phyloP scores from a whole-genome alignment of 129 eudicot genomes.

The Flaveria trinervia region DNA sequence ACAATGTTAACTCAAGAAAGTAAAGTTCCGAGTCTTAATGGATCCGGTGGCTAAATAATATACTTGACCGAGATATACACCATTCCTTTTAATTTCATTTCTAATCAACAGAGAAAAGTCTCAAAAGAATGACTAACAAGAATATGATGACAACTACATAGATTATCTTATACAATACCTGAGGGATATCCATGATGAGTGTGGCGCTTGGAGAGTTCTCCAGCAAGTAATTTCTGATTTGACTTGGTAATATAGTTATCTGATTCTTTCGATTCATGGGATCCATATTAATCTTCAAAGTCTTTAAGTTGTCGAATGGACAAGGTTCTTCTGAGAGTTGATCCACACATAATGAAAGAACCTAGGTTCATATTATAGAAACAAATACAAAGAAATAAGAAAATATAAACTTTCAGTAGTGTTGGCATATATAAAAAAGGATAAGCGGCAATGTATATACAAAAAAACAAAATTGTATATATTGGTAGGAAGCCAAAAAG shows the following conservation, averaged over 20 bases:
- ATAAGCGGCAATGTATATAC: conserved; percentile 2
- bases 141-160: not conserved
- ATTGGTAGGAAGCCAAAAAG: not conserved
- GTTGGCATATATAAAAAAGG: too few species aligned
- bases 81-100: not conserved
- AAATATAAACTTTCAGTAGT: not conserved
- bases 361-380: conserved; percentile 4
- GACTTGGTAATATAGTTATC: not conserved
- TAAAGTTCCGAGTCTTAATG: too few species aligned
- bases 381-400: conserved; percentile 10
- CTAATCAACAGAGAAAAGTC: not conserved
- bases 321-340: conserved; percentile 3
- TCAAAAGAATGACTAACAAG: not conserved
- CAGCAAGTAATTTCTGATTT: conserved; percentile 26
- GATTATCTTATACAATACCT: conserved; percentile 8
- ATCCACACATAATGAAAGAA: not conserved
- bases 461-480: not conserved
- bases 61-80: not conserved
- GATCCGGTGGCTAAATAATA: not conserved
- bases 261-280: not conserved
- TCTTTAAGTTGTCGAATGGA: conserved; percentile 7
- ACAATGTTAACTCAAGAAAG: too few species aligned
- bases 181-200: not conserved
- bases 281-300: conserved; percentile 1
- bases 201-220: conserved; percentile 19